phyloP scores from a whole-genome alignment of 805 yeast species.

The Ogataea dorogensis region DNA sequence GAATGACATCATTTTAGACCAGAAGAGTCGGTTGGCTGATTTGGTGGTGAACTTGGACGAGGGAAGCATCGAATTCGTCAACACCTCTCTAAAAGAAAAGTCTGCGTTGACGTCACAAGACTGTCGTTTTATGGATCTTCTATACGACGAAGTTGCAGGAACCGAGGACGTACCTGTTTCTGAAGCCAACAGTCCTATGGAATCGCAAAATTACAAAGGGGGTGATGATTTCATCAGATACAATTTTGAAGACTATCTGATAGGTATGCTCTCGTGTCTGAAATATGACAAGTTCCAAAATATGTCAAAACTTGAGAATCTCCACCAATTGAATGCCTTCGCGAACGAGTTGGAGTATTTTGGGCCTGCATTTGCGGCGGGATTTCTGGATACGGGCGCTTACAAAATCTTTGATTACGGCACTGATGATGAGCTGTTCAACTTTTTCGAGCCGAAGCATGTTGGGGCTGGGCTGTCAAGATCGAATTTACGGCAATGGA shows the following conservation, averaged over 20 bases:
- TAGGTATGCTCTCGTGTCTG: conserved; percentile 68
- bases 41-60: conserved; percentile 63
- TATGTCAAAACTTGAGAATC: conserved; percentile 30
- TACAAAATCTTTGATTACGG: conserved; percentile 50
- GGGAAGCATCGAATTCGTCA: conserved; percentile 44
- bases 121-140: conserved; percentile 66
- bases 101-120: conserved; percentile 58
- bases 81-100: conserved; percentile 41
- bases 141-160: conserved; percentile 46
- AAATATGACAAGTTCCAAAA: conserved; percentile 62
- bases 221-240: conserved; percentile 86
- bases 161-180: conserved; percentile 34
- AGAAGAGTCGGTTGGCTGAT: conserved; percentile 61
- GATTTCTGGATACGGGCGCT: conserved; percentile 56
- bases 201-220: conserved; percentile 46
- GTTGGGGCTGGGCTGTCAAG: conserved; percentile 21
- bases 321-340: conserved; percentile 21
- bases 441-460: conserved; percentile 36
- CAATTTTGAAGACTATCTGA: conserved; percentile 86
- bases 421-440: conserved; percentile 70
- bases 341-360: conserved; percentile 26
- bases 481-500: too few species aligned
- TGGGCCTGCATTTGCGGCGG: conserved; percentile 40
- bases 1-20: conserved; percentile 73
- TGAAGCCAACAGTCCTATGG: conserved; percentile 40